Evolutionary conservation across 1,284 basidiomycete genomes (phyloP).

Genomic region (Sporisorium sorghi): DNA sequence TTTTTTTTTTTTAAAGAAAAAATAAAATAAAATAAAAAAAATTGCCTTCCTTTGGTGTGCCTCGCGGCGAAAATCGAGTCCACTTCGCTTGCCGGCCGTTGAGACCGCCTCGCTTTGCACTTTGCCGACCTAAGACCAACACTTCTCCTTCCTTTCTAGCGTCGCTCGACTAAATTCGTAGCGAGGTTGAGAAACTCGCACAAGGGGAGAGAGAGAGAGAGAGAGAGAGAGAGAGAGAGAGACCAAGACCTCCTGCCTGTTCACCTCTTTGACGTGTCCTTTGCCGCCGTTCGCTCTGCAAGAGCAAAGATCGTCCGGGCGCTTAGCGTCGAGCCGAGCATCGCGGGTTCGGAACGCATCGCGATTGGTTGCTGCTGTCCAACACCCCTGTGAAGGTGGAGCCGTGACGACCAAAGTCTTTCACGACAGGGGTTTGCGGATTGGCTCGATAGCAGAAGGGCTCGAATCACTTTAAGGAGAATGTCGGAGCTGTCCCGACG

Average conservation of each 20-base stretch:
- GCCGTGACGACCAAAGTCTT: neutral
- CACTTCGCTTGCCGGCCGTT: too few species aligned
- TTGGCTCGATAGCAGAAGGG: neutral
- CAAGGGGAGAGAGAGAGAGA: too few species aligned
- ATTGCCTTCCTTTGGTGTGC: too few species aligned
- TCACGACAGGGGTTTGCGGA: neutral
- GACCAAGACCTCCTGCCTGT: neutral
- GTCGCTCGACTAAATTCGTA: neutral
- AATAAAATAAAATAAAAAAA: too few species aligned
- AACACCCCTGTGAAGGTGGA: too few species aligned
- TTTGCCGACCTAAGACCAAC: neutral
- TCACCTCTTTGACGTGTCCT: neutral
- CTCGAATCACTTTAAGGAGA: neutral
- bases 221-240: neutral
- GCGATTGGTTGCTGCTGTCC: too few species aligned
- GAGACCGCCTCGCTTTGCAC: constrained; percentile 2
- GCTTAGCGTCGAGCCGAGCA: constrained; percentile 18
- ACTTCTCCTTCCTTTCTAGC: constrained; percentile 2
- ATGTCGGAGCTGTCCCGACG: neutral
- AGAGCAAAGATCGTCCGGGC: neutral
- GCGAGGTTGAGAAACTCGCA: neutral
- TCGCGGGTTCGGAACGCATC: constrained; percentile 12
- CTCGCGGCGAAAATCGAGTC: too few species aligned
- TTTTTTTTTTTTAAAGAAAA: too few species aligned
- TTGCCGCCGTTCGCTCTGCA: constrained; percentile 1